Evolutionary conservation across 2,329 filamentous ascomycete genomes (phyloP), one percentile per base, ranked within the genome.

Genomic region (Microdochium paspali): DNA sequence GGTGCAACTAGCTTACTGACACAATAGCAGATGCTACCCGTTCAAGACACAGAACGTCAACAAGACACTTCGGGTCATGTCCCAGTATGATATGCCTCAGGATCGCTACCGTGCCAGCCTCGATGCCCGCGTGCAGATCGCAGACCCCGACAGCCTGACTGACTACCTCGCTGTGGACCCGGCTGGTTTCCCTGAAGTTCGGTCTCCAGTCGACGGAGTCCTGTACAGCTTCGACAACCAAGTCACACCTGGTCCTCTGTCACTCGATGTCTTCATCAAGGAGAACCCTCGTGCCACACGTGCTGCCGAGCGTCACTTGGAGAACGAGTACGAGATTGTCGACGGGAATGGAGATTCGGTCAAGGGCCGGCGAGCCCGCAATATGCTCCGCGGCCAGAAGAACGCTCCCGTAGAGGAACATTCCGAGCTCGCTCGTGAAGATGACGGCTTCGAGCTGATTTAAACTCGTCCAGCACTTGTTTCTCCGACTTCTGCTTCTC

Each of bases 291-390:
- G 63, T 56, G 68, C 65, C 45, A 73, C 67, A 26, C 35, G 35
- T 5, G 18, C 15, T 9, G 4, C 15, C 9, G 70, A 73, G 57
- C 66, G 64, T 53, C 58, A 72, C 45, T 64, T 73, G 39, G 67
- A 71, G 60, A 67, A 68, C 53, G 71, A 74, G 57, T 74, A 73
- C 53, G 70, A 72, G 58, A 65, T 74, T 24, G 52, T 74, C 13
- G 70, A 73, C 51, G 61, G 52, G 51, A 69, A 72, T 42, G 71
- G 71, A 20, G 64, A 73, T 32, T 58, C 66, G 2, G 60, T 73
- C 31, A 67, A 64, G 54, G 70, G 71, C 35, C 62, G 65, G 35
- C 70, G 67, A 63, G 70, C 68, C 13, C 66, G 68, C 15, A 62
- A 61, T 46, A 63, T 66, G 46, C 57, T 74, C 47, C 67, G 69